Conservation (phyloP, 768 basidiomycete species). For the Leccinum arenicola region DNA sequence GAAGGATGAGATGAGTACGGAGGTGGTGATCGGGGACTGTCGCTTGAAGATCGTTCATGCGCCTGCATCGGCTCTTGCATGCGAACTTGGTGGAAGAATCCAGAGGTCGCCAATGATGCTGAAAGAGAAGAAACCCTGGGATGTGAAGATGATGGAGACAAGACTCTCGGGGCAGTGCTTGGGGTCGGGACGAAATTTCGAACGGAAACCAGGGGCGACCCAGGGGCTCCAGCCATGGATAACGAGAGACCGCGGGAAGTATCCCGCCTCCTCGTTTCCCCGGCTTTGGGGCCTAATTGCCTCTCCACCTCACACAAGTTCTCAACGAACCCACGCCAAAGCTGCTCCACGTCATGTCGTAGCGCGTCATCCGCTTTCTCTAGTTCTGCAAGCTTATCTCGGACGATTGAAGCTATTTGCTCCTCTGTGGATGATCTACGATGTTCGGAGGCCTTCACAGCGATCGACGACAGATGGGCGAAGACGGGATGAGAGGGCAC, state of each 20-base stretch:
- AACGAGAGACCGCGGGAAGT: conserved; percentile 18
- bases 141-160: conserved; percentile 36
- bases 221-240: conserved; percentile 22
- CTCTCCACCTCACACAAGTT: conserved; percentile 44
- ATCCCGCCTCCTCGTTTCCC: conserved; percentile 21
- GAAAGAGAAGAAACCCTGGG: conserved; percentile 62
- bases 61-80: conserved; percentile 23
- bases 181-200: conserved; percentile 56
- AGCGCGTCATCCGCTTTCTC: conserved; percentile 53
- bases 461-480: conserved; percentile 57
- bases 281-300: conserved; percentile 27
- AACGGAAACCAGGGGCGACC: conserved; percentile 40
- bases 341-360: conserved; percentile 52
- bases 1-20: conserved; percentile 36
- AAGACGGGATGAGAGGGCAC: conserved; percentile 74
- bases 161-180: conserved; percentile 34
- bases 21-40: conserved; percentile 30
- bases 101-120: conserved; percentile 60
- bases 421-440: conserved; percentile 58
- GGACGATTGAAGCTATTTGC: conserved; percentile 50
- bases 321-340: conserved; percentile 62
- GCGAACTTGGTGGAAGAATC: conserved; percentile 50
- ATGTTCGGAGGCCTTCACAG: conserved; percentile 50
- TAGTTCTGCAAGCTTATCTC: conserved; percentile 54
- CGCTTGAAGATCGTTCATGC: conserved; percentile 14